Conservation (phyloP, 2,329 filamentous ascomycete genomes). For the Aspergillus thermomutatus region DNA sequence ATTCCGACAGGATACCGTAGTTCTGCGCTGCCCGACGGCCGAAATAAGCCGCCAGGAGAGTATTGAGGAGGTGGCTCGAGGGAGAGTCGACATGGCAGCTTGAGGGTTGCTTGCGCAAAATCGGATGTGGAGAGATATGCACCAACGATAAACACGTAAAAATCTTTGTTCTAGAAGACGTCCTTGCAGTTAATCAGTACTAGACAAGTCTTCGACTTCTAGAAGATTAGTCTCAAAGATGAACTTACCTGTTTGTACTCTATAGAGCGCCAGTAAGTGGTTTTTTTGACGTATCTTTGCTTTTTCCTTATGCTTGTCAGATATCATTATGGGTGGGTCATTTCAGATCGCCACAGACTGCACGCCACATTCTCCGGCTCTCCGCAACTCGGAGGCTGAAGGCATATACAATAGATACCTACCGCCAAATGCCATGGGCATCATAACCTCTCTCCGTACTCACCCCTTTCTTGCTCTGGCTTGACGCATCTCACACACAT, state of each 20-base stretch:
- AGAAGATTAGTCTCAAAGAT: background rate
- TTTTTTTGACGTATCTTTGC: background rate
- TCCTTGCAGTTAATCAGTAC: background rate
- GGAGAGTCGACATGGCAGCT: constrained; percentile 19
- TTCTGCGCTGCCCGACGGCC: constrained; percentile 11
- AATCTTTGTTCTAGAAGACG: background rate
- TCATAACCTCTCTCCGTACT: too few relatives aligned
- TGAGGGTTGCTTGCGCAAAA: background rate
- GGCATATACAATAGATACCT: background rate
- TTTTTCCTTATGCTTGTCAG: background rate
- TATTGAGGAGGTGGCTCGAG: constrained; percentile 17
- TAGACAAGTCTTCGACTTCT: background rate
- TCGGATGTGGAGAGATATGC: background rate
- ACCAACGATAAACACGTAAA: background rate
- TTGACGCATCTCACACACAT: too few relatives aligned
- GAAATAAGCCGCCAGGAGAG: constrained; percentile 18
- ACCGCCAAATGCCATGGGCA: too few relatives aligned
- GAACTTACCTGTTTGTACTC: background rate
- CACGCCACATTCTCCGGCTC: background rate
- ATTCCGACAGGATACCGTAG: constrained; percentile 19
- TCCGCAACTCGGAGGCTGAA: background rate
- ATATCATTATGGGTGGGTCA: background rate
- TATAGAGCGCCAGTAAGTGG: background rate
- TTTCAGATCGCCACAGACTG: background rate
- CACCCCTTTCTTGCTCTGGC: too few relatives aligned